Evolutionary conservation across 192 early-diverging fungal species (phyloP).

Genomic region (Podila horticola): DNA sequence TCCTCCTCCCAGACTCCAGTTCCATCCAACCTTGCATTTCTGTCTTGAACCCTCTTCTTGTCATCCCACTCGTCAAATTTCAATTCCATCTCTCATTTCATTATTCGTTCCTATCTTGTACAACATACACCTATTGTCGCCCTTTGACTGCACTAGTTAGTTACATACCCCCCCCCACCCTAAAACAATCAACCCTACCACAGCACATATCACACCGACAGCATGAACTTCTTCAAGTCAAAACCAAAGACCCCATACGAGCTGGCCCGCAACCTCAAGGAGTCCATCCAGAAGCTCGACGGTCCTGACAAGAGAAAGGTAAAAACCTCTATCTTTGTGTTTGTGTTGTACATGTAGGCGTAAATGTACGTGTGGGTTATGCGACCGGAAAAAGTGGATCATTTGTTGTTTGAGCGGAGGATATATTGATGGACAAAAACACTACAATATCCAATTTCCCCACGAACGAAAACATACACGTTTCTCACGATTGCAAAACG

Average conservation of each 20-base stretch:
- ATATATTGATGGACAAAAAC: no score
- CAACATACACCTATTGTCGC: background rate
- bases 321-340: conserved; percentile 10
- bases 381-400: no score
- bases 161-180: background rate
- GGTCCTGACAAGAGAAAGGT: conserved; percentile 78
- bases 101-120: background rate
- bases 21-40: background rate
- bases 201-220: background rate
- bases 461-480: no score
- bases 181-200: background rate
- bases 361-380: no score
- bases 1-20: background rate
- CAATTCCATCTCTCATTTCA: background rate
- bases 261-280: conserved; percentile 87
- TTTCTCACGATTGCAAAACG: no score
- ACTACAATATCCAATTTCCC: no score
- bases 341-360: no score
- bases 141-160: background rate
- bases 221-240: conserved; percentile 73
- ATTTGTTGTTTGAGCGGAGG: no score
- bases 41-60: background rate
- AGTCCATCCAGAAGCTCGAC: conserved; percentile 82
- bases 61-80: background rate
- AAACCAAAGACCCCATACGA: conserved; percentile 90